A percentile compares a stretch with the other conserved stretches of the same genome.
phyloP scores from a whole-genome alignment of 192 early-diverging fungal genomes.

The Podila epigama region DNA sequence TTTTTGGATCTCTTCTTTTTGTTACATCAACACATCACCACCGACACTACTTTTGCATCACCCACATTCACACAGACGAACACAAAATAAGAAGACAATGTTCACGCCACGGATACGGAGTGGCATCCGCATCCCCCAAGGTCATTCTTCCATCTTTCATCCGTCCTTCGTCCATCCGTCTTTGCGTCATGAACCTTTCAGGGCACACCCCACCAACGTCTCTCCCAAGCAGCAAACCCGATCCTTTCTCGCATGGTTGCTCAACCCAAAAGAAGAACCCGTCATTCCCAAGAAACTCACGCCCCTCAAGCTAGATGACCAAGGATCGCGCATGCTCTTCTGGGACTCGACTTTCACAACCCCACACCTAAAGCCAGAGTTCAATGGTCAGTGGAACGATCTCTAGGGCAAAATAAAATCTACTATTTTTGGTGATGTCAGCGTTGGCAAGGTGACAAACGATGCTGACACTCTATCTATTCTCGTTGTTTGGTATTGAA shows the following conservation, averaged over 20 bases:
- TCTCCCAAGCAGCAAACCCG: slow-evolving; percentile 10
- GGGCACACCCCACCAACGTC: too few relatives aligned
- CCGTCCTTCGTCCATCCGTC: too few relatives aligned
- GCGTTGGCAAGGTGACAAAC: too few relatives aligned
- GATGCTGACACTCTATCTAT: too few relatives aligned
- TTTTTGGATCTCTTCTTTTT: too few relatives aligned
- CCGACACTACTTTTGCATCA: background rate
- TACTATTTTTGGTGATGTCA: too few relatives aligned
- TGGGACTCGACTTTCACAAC: slow-evolving; percentile 45
- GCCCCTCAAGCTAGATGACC: slow-evolving; percentile 19
- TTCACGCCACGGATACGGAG: background rate
- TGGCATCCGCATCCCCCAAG: too few relatives aligned
- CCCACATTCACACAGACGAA: background rate
- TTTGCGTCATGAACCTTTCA: background rate
- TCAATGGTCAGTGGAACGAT: slow-evolving; percentile 21
- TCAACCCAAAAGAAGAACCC: slow-evolving; percentile 45
- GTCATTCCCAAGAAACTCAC: slow-evolving; percentile 19
- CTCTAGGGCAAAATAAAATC: too few relatives aligned
- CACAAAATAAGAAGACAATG: too few relatives aligned
- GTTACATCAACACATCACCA: background rate
- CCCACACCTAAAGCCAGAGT: slow-evolving; percentile 35
- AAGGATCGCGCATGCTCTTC: slow-evolving; percentile 23
- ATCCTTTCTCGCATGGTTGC: slow-evolving; percentile 34
- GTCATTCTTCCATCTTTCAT: too few relatives aligned
- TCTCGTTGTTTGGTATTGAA: too few relatives aligned